A percentile compares a stretch with the other conserved stretches of the same genome.
These are phyloP conservation scores for Austroboletus niveus DNA, from an alignment of 1,284 basidiomycete genomes.

Conservation along the genomic window DNA sequence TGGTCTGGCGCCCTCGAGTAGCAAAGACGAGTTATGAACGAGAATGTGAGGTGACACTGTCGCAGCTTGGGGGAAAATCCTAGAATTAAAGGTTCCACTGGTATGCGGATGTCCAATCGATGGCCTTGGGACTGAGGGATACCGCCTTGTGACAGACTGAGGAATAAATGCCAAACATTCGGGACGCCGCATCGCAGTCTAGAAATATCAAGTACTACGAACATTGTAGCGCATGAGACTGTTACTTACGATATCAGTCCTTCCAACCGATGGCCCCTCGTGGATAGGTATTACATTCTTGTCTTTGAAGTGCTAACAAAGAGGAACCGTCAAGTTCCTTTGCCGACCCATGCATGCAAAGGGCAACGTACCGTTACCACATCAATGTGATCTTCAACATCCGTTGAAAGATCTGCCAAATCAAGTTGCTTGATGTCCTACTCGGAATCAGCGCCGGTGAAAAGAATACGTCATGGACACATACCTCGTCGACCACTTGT, in stretches of 20 bases:
- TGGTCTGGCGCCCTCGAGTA: conserved; percentile 3
- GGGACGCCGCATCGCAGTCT: conserved; percentile 17
- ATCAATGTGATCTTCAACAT: background rate
- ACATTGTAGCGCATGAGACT: background rate
- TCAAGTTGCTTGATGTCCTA: conserved; percentile 2
- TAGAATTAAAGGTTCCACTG: background rate
- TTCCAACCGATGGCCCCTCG: background rate
- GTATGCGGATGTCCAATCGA: background rate
- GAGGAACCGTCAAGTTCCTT: background rate
- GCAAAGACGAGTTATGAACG: conserved; percentile 1
- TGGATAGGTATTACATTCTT: background rate
- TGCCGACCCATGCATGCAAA: background rate
- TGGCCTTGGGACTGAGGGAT: conserved; percentile 12
- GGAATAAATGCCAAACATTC: conserved; percentile 26
- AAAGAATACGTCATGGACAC: background rate
- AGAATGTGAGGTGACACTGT: background rate
- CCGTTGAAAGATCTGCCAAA: background rate
- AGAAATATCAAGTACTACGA: background rate
- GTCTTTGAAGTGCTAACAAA: conserved; percentile 3
- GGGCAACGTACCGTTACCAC: conserved; percentile 6
- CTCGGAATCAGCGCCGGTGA: background rate
- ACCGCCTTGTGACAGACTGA: conserved; percentile 27
- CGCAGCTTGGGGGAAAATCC: conserved; percentile 3
- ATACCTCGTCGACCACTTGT: background rate
- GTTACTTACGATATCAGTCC: conserved; percentile 12